Percentiles rank a stretch among this genome's conserved stretches.
phyloP scores from a whole-genome alignment of 768 basidiomycete species.

The Xerocomellus intermedius region DNA sequence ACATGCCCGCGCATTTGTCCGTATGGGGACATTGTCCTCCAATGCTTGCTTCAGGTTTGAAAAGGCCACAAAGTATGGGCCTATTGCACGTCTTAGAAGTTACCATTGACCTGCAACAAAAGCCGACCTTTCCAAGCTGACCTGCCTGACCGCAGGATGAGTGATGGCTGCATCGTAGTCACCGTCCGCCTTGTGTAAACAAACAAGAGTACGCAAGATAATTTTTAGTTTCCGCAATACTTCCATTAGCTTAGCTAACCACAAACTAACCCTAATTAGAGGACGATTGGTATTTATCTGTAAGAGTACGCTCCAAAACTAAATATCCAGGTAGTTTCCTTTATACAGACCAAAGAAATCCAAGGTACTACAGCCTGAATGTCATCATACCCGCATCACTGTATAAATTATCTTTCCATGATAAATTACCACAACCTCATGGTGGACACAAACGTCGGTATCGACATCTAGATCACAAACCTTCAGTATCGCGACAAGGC shows the following conservation, averaged over 20 bases:
- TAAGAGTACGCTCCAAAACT: neutral
- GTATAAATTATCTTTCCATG: neutral
- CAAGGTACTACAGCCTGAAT: neutral
- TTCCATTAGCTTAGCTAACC: neutral
- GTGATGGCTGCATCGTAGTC: constrained; percentile 66
- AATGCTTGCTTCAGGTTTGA: constrained; percentile 82
- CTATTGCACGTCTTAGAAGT: constrained; percentile 38
- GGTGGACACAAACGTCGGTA: neutral
- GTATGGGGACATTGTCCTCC: constrained; percentile 79
- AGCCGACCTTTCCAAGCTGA: constrained; percentile 82
- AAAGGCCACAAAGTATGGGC: constrained; percentile 93
- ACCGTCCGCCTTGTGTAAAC: neutral
- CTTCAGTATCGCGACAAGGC: neutral
- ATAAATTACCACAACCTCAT: neutral
- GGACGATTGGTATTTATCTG: no score
- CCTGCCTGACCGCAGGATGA: constrained; percentile 58
- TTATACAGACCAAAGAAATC: neutral
- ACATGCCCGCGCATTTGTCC: constrained; percentile 84
- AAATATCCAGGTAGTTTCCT: neutral
- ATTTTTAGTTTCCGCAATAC: neutral
- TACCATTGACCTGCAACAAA: neutral
- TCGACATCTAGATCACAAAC: neutral
- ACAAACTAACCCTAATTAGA: no score
- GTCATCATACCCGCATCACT: neutral
- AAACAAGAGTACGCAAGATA: neutral